Evolutionary conservation across 73 alveolate genomes (phyloP).

Genomic region (Blepharisma stoltei): DNA sequence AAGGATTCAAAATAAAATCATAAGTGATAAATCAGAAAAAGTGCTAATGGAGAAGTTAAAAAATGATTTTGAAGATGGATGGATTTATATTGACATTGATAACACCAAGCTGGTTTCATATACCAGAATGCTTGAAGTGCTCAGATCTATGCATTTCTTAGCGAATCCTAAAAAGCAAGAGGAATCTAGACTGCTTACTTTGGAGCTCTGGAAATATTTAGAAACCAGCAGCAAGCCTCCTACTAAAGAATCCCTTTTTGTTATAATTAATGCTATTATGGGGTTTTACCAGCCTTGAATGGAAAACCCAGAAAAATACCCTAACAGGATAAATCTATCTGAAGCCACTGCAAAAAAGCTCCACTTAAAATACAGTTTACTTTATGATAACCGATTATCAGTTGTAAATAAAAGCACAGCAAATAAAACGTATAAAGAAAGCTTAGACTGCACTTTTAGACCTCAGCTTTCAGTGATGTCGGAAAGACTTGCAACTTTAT

Average conservation of each 20-base stretch:
- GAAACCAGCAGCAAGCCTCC: background rate
- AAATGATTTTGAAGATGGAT: constrained; percentile 16
- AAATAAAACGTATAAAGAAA: background rate
- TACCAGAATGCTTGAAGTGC: constrained; percentile 10
- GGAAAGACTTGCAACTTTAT: too few species aligned
- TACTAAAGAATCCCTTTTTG: constrained; percentile 10
- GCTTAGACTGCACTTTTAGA: background rate
- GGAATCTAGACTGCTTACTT: background rate
- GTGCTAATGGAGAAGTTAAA: constrained; percentile 13
- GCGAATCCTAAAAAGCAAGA: background rate
- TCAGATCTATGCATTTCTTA: constrained; percentile 4
- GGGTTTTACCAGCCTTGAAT: constrained; percentile 13
- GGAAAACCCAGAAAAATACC: background rate
- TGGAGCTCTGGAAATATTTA: constrained; percentile 11
- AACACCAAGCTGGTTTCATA: background rate
- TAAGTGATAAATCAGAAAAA: constrained; percentile 13
- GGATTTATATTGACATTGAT: background rate
- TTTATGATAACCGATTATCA: background rate
- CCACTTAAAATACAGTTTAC: background rate
- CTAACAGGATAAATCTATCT: background rate
- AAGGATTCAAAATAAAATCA: background rate
- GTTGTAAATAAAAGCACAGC: constrained; percentile 1
- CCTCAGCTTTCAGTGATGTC: background rate
- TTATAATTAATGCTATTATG: background rate
- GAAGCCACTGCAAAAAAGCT: background rate